Base-by-base conservation (phyloP, 2,329 filamentous ascomycete genomes). In the Colletotrichum zoysiae region DNA sequence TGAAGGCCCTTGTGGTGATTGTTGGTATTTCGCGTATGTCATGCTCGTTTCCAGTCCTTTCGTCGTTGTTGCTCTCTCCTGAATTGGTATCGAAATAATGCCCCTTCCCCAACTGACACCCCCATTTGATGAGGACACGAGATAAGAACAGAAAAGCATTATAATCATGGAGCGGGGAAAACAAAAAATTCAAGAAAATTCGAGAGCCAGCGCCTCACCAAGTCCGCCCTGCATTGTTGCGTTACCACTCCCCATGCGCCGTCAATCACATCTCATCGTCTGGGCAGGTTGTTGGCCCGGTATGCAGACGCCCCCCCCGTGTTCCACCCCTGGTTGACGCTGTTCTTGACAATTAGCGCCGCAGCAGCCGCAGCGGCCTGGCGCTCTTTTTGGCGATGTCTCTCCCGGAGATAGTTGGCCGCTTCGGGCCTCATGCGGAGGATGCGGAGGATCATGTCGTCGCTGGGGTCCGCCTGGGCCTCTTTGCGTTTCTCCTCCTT, bases 371-470 rank as follows among this genome's bases (percentile, higher is more conserved):
- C 92, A 1, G 95, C 95, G 5, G 94, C 94, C 78, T 98, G 90
- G 75, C 96, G 88, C 84, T 98, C 96, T 85, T 97, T 97, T 80
- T 99, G 96, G 74, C 96, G 88, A 79, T 94, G 95, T 53, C 96
- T 87, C 81, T 98, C 95, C 78, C 93, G 94, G 73, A 99, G 86
- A 82, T 99, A 99, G 44, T 89, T 85, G 60, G 91, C 88, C 3
- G 96, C 96, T 83, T 98, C 96, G 2, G 95, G 94, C 65, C 96
- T 87, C 96, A 99, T 99, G 63, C 96, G 89, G 75, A 99, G 82
- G 75, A 99, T 99, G 26, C 96, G 89, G 77, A 99, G 82, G 75
- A 99, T 98, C 93, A 98, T 98, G 80, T 99, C 96, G 81, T 99
- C 96, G 79, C 92, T 97, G 1, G 96, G 95, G 80, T 98, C 96